Conservation (phyloP, 257 asterid species). For the Rauvolfia tetraphylla region DNA sequence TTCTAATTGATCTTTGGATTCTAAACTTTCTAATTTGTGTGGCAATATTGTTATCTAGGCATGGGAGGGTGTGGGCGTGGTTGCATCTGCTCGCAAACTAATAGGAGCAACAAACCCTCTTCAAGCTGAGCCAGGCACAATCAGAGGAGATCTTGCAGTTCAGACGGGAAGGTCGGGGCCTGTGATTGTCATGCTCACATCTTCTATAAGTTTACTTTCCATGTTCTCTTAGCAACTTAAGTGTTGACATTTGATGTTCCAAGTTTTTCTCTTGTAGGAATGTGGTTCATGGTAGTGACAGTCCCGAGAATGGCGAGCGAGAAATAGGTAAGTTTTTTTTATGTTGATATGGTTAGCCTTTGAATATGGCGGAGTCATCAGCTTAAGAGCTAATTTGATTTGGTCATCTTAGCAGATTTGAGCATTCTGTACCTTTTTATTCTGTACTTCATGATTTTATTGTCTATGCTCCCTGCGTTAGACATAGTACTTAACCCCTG, state of each 20-base stretch:
- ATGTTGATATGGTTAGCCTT: not conserved
- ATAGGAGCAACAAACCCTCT: constrained; percentile 96
- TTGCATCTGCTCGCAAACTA: constrained; percentile 90
- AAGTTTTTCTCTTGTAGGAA: constrained; percentile 49
- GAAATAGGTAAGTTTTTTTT: constrained; percentile 59
- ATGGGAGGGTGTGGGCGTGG: constrained; percentile 94
- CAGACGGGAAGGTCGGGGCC: constrained; percentile 83
- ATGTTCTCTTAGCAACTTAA: constrained; percentile 5
- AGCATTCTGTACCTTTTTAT: not conserved
- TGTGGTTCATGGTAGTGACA: constrained; percentile 96
- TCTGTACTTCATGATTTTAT: not conserved
- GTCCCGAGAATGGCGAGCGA: constrained; percentile 83
- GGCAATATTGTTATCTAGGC: constrained; percentile 37
- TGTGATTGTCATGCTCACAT: not conserved
- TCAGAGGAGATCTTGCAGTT: constrained; percentile 93
- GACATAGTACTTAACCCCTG: not conserved
- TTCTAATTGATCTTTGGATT: not conserved
- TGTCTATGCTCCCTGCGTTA: not conserved
- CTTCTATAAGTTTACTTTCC: not conserved
- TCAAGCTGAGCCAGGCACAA: constrained; percentile 93
- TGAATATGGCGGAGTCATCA: not conserved
- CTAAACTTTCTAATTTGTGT: not conserved
- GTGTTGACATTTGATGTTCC: not conserved
- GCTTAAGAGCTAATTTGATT: not conserved
- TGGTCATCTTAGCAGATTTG: not conserved